These are phyloP conservation scores for Quercus bicolor DNA, from an alignment of 306 rosid genomes.

Conservation along the genomic window DNA sequence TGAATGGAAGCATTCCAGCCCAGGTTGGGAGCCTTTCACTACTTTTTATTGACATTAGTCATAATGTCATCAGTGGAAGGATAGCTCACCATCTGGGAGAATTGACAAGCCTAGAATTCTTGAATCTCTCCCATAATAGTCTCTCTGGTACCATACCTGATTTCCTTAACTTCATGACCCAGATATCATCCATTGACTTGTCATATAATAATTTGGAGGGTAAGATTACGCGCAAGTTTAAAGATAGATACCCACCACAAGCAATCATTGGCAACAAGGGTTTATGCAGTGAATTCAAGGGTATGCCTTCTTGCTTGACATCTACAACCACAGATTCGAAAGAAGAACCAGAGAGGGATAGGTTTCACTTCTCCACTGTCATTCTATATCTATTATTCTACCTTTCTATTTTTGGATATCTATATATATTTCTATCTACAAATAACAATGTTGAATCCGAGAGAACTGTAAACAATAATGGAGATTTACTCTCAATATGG, in stretches of 20 bases:
- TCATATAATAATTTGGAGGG: neutral
- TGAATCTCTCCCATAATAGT: neutral
- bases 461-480: neutral
- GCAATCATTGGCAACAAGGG: neutral
- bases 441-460: too few species aligned
- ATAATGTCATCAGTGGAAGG: neutral
- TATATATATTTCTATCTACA: too few species aligned
- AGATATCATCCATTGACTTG: neutral
- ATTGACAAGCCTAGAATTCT: neutral
- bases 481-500: neutral
- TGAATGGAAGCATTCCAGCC: neutral
- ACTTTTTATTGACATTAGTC: neutral
- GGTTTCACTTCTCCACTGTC: neutral
- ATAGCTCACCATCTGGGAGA: neutral
- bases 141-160: neutral
- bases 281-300: neutral
- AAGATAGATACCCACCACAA: too few species aligned
- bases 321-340: neutral
- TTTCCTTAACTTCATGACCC: too few species aligned
- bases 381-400: neutral
- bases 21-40: neutral
- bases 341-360: too few species aligned
- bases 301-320: neutral
- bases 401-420: neutral
- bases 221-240: neutral